Evolutionary conservation across 2,329 filamentous ascomycete genomes (phyloP), one percentile per base, ranked within the genome.

Genomic region (Scytalidium sp.): DNA sequence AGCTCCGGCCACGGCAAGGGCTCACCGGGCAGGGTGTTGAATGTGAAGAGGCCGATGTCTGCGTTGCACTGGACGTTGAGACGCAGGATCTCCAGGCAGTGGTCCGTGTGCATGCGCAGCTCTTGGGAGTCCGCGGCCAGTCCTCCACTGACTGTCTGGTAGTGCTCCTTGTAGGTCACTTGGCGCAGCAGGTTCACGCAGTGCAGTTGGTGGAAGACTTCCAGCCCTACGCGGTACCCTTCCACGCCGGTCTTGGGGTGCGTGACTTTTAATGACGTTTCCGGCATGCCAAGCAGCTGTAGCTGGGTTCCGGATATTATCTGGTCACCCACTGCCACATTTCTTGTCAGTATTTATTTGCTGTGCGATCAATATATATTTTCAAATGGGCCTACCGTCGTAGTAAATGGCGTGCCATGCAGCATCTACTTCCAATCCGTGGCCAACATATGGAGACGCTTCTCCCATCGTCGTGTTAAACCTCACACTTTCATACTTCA

Each of bases 241-340:
- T 74, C 72, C 49, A 78, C 71, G 17, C 80, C 81, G 1, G 80
- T 81, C 43, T 69, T 70, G 3, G 79, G 75, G 55, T 84, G 69
- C 9, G 74, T 77, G 54, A 81, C 75, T 58, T 75, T 76, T n/a
- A 83, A 67, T 1, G 78, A 78, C 19, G 73, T 66, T 32, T 68
- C 63, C 2, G 76, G 75, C 53, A 81, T 76, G 3, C 74, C 74
- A 1, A 85, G 72, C 19, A 73, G 74, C 32, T 73, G 64, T 22
- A 83, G 74, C 57, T 84, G 79, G 3, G 73, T 67, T 20, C 72
- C 67, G 1, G 75, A 75, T 46, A 85, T 78, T 74, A 82, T 81
- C 57, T 80, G 79, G 60, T 84, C 80, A 32, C 80, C 80, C 20
- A 84, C 79, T 80, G 47, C 49, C 20, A 19, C 32, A n/a, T n/a